Conservation (phyloP, 148 eudicot genomes). For the Rhododendron mucronatum region DNA sequence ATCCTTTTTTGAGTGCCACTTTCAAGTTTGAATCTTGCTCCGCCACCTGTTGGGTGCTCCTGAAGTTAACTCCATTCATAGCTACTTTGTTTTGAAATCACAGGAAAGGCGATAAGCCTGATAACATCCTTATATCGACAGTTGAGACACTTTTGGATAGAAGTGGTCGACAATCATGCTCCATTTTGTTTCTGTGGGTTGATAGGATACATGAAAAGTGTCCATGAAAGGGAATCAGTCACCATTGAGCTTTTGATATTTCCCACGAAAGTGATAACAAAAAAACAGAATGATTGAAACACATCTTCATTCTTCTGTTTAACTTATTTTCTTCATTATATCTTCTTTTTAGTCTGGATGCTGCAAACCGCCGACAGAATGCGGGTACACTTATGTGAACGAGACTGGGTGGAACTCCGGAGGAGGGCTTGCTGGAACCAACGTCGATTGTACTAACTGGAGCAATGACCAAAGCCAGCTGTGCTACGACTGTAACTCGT, state of each 20-base stretch:
- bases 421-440: conserved; percentile 33
- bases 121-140: background rate
- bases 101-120: background rate
- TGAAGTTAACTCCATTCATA: background rate
- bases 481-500: conserved; percentile 74
- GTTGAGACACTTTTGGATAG: background rate
- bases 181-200: background rate
- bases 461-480: conserved; percentile 64
- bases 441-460: conserved; percentile 61
- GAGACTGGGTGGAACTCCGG: conserved; percentile 70
- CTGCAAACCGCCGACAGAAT: conserved; percentile 95
- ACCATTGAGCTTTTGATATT: background rate
- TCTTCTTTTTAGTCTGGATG: conserved; percentile 69
- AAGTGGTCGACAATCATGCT: background rate
- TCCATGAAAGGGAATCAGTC: too few relatives aligned
- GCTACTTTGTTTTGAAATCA: background rate
- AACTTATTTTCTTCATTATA: background rate
- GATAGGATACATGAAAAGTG: too few relatives aligned
- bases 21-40: too few relatives aligned
- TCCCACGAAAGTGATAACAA: background rate
- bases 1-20: too few relatives aligned
- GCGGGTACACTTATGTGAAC: conserved; percentile 60
- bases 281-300: background rate
- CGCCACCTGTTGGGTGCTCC: background rate
- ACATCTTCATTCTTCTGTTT: too few relatives aligned